These are phyloP conservation scores for Candida lessepsii DNA, from an alignment of 805 yeast species.

Conservation along the genomic window DNA sequence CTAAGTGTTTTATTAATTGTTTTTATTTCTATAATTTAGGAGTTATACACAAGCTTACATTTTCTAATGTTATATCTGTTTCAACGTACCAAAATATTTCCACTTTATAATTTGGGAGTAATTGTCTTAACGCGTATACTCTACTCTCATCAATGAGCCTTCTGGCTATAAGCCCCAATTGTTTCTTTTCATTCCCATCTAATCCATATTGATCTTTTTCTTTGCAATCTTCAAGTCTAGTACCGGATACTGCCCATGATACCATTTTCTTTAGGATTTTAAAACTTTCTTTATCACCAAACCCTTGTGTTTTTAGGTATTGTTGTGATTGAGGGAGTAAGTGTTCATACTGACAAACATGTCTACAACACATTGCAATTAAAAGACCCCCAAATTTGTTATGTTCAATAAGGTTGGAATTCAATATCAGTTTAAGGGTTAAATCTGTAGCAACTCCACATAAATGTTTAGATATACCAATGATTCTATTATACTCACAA, in stretches of 20 bases:
- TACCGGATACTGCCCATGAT: slow-evolving; percentile 88
- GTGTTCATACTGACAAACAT: slow-evolving; percentile 65
- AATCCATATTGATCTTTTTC: slow-evolving; percentile 9
- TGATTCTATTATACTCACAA: slow-evolving; percentile 25
- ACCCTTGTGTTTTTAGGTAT: slow-evolving; percentile 36
- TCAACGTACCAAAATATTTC: slow-evolving; percentile 60
- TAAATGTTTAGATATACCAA: slow-evolving; percentile 81
- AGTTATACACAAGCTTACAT: slow-evolving; percentile 49
- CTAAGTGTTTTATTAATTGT: slow-evolving; percentile 51
- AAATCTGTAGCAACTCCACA: slow-evolving; percentile 95
- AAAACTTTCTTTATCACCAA: slow-evolving; percentile 40
- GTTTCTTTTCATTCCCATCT: slow-evolving; percentile 47
- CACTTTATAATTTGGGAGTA: slow-evolving; percentile 40
- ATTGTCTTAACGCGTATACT: slow-evolving; percentile 40
- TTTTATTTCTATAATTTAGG: slow-evolving; percentile 3
- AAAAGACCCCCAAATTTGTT: slow-evolving; percentile 51
- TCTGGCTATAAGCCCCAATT: slow-evolving; percentile 66
- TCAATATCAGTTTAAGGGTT: slow-evolving; percentile 63
- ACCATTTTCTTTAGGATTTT: slow-evolving; percentile 57
- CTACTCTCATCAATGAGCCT: slow-evolving; percentile 75
- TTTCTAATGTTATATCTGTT: slow-evolving; percentile 63
- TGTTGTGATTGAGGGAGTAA: slow-evolving; percentile 48
- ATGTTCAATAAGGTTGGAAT: slow-evolving; percentile 14
- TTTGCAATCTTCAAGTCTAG: background rate
- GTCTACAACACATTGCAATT: slow-evolving; percentile 94